Conservation (phyloP, 805 yeast species). For the Clavispora carvajalis region DNA sequence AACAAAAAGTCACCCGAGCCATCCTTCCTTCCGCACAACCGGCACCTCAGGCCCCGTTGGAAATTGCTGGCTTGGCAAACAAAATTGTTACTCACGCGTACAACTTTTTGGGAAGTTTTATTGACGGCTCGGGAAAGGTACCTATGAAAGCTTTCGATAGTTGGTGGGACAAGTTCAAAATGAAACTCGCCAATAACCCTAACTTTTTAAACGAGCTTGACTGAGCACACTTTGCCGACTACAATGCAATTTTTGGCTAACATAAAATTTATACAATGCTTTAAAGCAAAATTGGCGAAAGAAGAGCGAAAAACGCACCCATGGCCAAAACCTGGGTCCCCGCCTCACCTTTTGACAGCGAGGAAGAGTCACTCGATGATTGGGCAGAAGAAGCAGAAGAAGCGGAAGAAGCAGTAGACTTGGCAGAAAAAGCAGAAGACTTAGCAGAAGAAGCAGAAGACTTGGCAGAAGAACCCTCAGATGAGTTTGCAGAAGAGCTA, state of each 20-base stretch:
- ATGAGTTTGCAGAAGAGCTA: neutral
- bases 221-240: conserved; percentile 1
- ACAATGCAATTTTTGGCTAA: no score
- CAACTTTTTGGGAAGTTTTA: conserved; percentile 83
- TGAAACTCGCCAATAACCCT: conserved; percentile 74
- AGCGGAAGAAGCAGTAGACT: neutral
- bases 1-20: conserved; percentile 16
- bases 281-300: conserved; percentile 3
- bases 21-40: conserved; percentile 19
- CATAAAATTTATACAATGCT: no score
- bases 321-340: conserved; percentile 2
- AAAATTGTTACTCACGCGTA: conserved; percentile 90
- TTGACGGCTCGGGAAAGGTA: conserved; percentile 74
- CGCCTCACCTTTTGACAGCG: conserved; percentile 1
- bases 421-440: conserved; percentile 1
- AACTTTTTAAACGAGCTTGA: conserved; percentile 54
- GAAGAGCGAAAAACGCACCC: conserved; percentile 2
- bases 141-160: conserved; percentile 82
- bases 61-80: conserved; percentile 62
- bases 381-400: neutral
- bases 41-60: conserved; percentile 20
- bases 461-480: neutral
- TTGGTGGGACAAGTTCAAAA: conserved; percentile 93
- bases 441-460: conserved; percentile 1
- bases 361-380: neutral